Conservation (phyloP, 2,329 filamentous ascomycete species). For the Diaporthe helianthi region DNA sequence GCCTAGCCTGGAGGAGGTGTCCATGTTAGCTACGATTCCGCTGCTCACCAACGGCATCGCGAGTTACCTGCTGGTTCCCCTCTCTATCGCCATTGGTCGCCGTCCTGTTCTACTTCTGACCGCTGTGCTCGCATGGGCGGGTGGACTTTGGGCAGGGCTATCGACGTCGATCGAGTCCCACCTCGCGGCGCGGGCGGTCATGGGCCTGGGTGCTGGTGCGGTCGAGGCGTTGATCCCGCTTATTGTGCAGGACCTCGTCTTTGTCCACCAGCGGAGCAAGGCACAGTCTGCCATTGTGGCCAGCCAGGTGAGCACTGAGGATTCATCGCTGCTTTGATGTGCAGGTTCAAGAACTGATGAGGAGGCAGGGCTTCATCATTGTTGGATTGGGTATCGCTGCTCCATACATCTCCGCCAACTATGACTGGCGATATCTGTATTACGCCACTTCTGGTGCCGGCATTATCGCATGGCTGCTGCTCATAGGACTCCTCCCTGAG, state of each 20-base stretch:
- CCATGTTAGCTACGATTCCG: slow-evolving; percentile 45
- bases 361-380: slow-evolving; percentile 41
- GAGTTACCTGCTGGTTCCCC: slow-evolving; percentile 47
- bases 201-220: slow-evolving; percentile 46
- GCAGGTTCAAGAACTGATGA: background rate
- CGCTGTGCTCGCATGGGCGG: slow-evolving; percentile 44
- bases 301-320: slow-evolving; percentile 35
- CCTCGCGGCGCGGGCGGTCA: slow-evolving; percentile 44
- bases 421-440: slow-evolving; percentile 47
- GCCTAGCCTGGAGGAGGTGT: slow-evolving; percentile 41
- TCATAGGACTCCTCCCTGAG: slow-evolving; percentile 46
- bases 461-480: slow-evolving; percentile 43
- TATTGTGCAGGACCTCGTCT: slow-evolving; percentile 49
- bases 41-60: slow-evolving; percentile 46
- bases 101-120: slow-evolving; percentile 46
- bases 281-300: slow-evolving; percentile 43
- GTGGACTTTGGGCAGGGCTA: slow-evolving; percentile 47
- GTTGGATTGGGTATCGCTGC: slow-evolving; percentile 41
- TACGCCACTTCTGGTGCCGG: slow-evolving; percentile 43
- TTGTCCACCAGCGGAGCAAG: slow-evolving; percentile 47
- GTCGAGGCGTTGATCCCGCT: slow-evolving; percentile 48
- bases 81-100: slow-evolving; percentile 47
- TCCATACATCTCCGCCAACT: slow-evolving; percentile 42
- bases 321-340: background rate
- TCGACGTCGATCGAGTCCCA: slow-evolving; percentile 43